Percentiles rank a stretch among this genome's conserved stretches.
Evolutionary conservation across 2,329 filamentous ascomycete genomes (phyloP).

Genomic region (Colletotrichum gigasporum): DNA sequence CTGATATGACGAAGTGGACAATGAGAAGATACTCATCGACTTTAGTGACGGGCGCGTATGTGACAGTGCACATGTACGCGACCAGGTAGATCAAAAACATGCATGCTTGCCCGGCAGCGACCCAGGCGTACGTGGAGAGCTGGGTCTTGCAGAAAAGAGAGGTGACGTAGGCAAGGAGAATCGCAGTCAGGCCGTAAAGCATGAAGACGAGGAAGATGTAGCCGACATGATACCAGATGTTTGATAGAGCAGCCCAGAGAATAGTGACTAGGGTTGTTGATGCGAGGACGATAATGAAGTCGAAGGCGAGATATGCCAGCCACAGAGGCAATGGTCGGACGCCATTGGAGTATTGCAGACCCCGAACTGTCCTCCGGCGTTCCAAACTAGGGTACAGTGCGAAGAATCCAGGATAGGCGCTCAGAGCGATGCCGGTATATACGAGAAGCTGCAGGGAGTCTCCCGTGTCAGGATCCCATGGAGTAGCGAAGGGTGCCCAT

Average conservation of each 20-base stretch:
- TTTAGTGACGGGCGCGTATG: slow-evolving; percentile 73
- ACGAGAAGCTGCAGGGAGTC: slow-evolving; percentile 81
- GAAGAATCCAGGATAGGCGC: slow-evolving; percentile 86
- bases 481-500: slow-evolving; percentile 80
- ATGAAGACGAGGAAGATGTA: slow-evolving; percentile 78
- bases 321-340: slow-evolving; percentile 85
- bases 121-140: slow-evolving; percentile 84
- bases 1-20: slow-evolving; percentile 79
- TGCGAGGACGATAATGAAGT: slow-evolving; percentile 77
- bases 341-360: slow-evolving; percentile 91
- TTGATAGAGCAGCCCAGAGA: slow-evolving; percentile 72
- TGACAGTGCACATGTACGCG: slow-evolving; percentile 69
- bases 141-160: slow-evolving; percentile 84
- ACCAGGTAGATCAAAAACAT: slow-evolving; percentile 78
- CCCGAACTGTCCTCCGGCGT: slow-evolving; percentile 79
- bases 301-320: slow-evolving; percentile 84
- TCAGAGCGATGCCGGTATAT: slow-evolving; percentile 83
- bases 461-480: slow-evolving; percentile 74
- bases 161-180: slow-evolving; percentile 80
- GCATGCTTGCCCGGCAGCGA: slow-evolving; percentile 79
- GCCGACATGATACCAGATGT: slow-evolving; percentile 79
- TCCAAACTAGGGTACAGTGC: slow-evolving; percentile 90
- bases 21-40: slow-evolving; percentile 75
- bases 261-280: slow-evolving; percentile 73
- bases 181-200: slow-evolving; percentile 78